Evolutionary conservation across 257 asterid species (phyloP), one percentile per base, ranked within the genome.

Genomic region (Salvia miltiorrhiza): DNA sequence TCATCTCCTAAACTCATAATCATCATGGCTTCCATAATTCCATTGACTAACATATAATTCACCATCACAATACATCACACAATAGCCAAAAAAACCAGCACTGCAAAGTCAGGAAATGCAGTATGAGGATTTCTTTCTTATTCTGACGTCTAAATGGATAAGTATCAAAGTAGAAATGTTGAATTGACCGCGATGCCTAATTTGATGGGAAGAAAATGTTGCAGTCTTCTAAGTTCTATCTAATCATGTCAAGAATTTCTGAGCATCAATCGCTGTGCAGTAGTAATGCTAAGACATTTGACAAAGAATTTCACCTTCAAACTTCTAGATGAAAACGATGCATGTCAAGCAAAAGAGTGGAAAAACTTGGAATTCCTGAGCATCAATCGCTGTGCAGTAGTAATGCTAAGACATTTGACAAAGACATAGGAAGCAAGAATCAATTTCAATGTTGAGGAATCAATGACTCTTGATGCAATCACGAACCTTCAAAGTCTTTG

Each of bases 1-100:
- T 59, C 69, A 35, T 26, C 20, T 73, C 20, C 48, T 12, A 26
- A 30, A 2, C 26, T 33, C 37, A 30, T 11, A 14, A 47, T 13
- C 73, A 41, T 67, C 33, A 44, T 24, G 14, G n/a, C 71, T 41
- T n/a, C 55, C 70, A 67, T 9, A 14, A 17, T 39, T 49, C 61
- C 26, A 39, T 73, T 77, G 78, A 61, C 73, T 54, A 55, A 65
- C 4, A 37, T 9, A 21, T 11, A 63, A n/a, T 33, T 77, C 65
- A 73, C 28, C 60, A 68, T 73, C 72, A 41, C n/a, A 63, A 24
- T 56, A 69, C 58, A 63, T 55, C 76, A 63, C 41, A 53, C 10
- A 40, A n/a, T 10, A n/a, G 3, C 20, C 49, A 70, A 59, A 55
- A 19, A 43, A 55, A 21, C 33, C 60, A 63, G 54, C 66, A 33